Base-by-base conservation (phyloP, 2,329 filamentous ascomycete genomes). In the Pseudogymnoascus sp. region DNA sequence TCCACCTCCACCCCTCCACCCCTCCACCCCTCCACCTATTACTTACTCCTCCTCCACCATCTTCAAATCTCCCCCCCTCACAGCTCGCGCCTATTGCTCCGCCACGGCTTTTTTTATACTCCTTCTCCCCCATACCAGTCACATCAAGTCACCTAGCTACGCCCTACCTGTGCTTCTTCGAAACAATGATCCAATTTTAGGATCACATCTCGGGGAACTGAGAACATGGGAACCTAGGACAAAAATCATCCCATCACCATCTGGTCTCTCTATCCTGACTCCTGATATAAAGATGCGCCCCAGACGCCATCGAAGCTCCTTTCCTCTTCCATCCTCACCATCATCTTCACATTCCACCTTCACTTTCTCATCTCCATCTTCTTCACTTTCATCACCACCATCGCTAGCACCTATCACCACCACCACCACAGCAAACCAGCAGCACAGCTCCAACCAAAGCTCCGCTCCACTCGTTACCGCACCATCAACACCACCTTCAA, bases 301-400 rank as follows among this genome's bases (percentile, higher is more conserved):
- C 39, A 42, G 39, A 42, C 39, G 39, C 39, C 39, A 18, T 42
- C 39, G 16, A 42, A 8, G 39, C 39, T 42, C 39, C 8, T 42
- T 42, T 42, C 39, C 39, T 18, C 39, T 42, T 42, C 39, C 39
- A 42, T 42, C 39, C 4, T n/a, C 36, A 37, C 10, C 36, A 14
- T 5, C 36, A 18, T 65, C 61, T 34, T 66, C 67, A 31, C 36
- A 14, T 39, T n/a, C 36, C 36, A 69, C 67, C 60, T 74, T 70
- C 21, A 69, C 66, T 29, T 29, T 29, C 29, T 29, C 29, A 29
- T 29, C 29, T 42, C 8, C 39, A 42, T 42, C 39, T 14, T 21
- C 21, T 21, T 21, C 21, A 21, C 21, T 2, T 21, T 37, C 36
- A 37, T 34, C 36, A 42, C 16, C 39, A 40, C n/a, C 37, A 42